Evolutionary conservation across 192 early-diverging fungal species (phyloP).

Genomic region (Coemansia sp.): DNA sequence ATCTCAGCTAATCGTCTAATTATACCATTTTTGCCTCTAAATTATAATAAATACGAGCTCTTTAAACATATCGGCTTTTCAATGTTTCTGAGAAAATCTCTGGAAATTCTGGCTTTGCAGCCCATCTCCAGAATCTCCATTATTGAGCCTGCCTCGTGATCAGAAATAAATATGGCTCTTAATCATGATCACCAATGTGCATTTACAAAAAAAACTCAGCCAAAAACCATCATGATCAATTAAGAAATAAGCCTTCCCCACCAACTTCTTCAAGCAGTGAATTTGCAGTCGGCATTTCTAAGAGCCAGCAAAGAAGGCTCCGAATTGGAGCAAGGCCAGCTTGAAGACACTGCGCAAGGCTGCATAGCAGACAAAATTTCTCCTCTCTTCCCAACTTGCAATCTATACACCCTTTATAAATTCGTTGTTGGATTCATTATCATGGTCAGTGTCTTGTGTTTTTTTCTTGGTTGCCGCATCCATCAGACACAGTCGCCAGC

Average conservation of each 20-base stretch:
- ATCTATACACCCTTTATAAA: constrained; percentile 12
- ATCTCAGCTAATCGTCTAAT: neutral
- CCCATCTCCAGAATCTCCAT: too few species aligned
- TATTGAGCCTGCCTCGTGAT: neutral
- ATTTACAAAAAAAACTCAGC: neutral
- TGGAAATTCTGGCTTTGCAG: neutral
- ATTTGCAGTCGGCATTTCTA: neutral
- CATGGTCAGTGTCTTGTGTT: constrained; percentile 36
- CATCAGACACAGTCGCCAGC: constrained; percentile 8
- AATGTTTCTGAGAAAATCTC: neutral
- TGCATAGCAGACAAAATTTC: constrained; percentile 4
- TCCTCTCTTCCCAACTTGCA: constrained; percentile 33
- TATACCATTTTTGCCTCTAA: neutral
- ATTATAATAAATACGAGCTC: neutral
- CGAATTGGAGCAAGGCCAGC: neutral
- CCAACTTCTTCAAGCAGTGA: neutral
- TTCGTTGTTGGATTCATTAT: constrained; percentile 33
- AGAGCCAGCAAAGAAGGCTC: neutral
- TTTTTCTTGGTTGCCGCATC: constrained; percentile 16
- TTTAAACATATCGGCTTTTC: neutral
- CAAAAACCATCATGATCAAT: too few species aligned
- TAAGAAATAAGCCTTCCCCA: neutral
- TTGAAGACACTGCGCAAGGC: constrained; percentile 1
- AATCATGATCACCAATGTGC: neutral
- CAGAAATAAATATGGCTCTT: neutral